Evolutionary conservation across 1,284 basidiomycete species (phyloP).

Genomic region (Heterobasidion parviporum): DNA sequence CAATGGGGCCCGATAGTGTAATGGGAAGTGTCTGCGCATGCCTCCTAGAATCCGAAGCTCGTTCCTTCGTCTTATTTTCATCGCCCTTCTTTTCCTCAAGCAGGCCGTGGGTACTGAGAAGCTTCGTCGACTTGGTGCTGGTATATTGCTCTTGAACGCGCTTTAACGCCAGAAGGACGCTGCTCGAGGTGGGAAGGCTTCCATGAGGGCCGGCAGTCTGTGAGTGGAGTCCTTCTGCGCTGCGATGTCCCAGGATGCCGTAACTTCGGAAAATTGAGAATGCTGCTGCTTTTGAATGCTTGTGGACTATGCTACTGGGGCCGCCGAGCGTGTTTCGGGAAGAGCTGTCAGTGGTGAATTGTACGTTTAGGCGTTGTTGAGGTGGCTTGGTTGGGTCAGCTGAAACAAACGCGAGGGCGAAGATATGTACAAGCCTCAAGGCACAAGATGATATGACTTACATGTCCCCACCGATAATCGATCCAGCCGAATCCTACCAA

Average conservation of each 20-base stretch:
- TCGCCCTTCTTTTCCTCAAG: slow-evolving; percentile 36
- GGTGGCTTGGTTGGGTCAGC: slow-evolving; percentile 46
- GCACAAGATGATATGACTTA: slow-evolving; percentile 23
- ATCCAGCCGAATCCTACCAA: slow-evolving; percentile 58
- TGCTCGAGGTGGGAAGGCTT: slow-evolving; percentile 29
- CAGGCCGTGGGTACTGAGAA: slow-evolving; percentile 58
- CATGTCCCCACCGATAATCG: slow-evolving; percentile 34
- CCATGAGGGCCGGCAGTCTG: slow-evolving; percentile 3
- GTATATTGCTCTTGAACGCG: slow-evolving; percentile 71
- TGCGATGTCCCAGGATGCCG: slow-evolving; percentile 24
- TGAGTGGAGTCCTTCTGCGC: slow-evolving; percentile 3
- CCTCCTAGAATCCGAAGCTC: background rate
- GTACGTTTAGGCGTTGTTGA: slow-evolving; percentile 58
- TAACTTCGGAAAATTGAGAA: slow-evolving; percentile 70
- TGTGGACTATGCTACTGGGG: slow-evolving; percentile 63
- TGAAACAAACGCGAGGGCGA: slow-evolving; percentile 8
- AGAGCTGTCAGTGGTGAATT: slow-evolving; percentile 41
- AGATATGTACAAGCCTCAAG: slow-evolving; percentile 4
- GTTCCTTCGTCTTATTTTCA: slow-evolving; percentile 5
- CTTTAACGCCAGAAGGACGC: slow-evolving; percentile 59
- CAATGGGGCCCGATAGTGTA: background rate
- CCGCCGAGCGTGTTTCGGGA: slow-evolving; percentile 36
- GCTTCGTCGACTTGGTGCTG: slow-evolving; percentile 65
- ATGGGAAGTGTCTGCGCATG: background rate
- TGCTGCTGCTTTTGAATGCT: slow-evolving; percentile 66